These are phyloP conservation scores for Paragyromitra xinjiangensis DNA, from an alignment of 495 filamentous ascomycete species.

Conservation along the genomic window DNA sequence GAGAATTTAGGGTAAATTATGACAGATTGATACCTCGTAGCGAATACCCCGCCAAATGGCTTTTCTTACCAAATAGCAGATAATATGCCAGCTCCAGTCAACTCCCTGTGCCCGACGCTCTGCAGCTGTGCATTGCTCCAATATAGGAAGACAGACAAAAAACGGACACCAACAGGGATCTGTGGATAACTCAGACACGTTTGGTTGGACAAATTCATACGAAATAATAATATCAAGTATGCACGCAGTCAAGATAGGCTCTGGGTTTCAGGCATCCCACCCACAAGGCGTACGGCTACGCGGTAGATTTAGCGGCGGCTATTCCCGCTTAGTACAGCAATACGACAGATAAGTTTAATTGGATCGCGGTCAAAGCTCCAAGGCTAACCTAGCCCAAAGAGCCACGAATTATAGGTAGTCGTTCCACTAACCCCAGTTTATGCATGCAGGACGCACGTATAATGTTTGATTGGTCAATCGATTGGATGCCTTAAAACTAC, in stretches of 20 bases:
- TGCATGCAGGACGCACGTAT: neutral
- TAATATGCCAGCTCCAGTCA: neutral
- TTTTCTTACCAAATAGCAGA: neutral
- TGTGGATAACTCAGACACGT: neutral
- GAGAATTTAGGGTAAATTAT: neutral
- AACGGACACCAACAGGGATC: neutral
- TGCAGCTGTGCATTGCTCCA: neutral
- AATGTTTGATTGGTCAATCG: neutral
- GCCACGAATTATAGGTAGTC: neutral
- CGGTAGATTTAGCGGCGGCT: neutral
- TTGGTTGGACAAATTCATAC: neutral
- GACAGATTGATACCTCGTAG: neutral
- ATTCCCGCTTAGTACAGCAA: neutral
- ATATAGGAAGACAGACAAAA: neutral
- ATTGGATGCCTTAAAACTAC: constrained; percentile 13
- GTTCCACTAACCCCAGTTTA: neutral
- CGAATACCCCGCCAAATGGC: neutral
- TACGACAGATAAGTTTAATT: neutral
- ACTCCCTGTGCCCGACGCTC: neutral
- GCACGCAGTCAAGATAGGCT: neutral
- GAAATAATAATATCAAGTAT: neutral
- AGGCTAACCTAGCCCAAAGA: too few relatives aligned
- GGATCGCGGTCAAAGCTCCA: neutral
- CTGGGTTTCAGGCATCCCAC: neutral
- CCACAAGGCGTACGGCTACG: neutral